Evolutionary conservation across 2,329 filamentous ascomycete genomes (phyloP).

Genomic region (Aphanoascus verrucosus): DNA sequence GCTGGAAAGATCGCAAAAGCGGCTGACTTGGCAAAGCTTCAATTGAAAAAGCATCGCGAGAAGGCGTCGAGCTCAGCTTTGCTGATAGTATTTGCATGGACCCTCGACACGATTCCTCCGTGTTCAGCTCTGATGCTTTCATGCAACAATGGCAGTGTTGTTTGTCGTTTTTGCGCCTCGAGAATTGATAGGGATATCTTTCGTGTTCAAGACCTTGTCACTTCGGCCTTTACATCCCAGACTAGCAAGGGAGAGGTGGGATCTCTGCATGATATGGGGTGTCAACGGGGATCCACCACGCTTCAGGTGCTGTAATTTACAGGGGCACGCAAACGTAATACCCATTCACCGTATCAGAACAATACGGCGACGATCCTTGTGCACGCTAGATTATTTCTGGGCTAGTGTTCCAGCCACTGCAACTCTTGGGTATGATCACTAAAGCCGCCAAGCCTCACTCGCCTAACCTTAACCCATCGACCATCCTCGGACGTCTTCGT

Average conservation of each 20-base stretch:
- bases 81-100: too few species aligned
- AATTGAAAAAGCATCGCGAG: neutral
- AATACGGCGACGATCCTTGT: neutral
- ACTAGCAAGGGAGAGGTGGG: neutral
- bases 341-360: neutral
- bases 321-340: neutral
- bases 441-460: neutral
- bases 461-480: neutral
- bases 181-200: too few species aligned
- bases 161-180: too few species aligned
- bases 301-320: neutral
- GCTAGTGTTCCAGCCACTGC: neutral
- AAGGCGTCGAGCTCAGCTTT: too few species aligned
- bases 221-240: too few species aligned
- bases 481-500: neutral
- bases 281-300: neutral
- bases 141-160: too few species aligned
- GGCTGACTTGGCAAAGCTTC: constrained; percentile 3
- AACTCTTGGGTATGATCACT: constrained; percentile 7
- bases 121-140: too few species aligned
- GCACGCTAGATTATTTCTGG: neutral
- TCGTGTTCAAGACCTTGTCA: too few species aligned
- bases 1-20: neutral
- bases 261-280: neutral
- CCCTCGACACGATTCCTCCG: too few species aligned